A percentile compares a stretch with the other conserved stretches of the same genome.
Conservation (phyloP, 2,329 filamentous ascomycete genomes). For the Thielaviopsis cerberus region DNA sequence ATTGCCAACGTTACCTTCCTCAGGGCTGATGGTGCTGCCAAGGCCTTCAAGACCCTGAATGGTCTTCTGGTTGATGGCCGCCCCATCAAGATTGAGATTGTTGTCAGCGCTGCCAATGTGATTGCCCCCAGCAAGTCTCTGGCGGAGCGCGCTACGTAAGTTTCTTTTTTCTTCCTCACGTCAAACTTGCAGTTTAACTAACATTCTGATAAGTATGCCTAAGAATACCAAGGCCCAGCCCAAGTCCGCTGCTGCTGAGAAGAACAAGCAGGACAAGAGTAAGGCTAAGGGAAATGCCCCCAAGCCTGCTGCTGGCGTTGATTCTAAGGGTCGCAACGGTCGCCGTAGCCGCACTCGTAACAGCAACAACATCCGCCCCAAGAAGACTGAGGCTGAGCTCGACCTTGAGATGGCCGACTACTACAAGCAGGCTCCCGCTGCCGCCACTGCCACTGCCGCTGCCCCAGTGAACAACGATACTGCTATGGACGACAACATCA, state of each 20-base stretch:
- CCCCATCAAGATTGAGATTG: conserved; percentile 88
- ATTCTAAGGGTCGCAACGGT: conserved; percentile 24
- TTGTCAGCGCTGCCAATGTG: conserved; percentile 59
- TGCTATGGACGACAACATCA: conserved; percentile 37
- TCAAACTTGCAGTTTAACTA: conserved; percentile 15
- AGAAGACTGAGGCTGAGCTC: conserved; percentile 90
- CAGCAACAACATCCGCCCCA: conserved; percentile 45
- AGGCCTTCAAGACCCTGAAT: conserved; percentile 69
- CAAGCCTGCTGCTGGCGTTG: conserved; percentile 16
- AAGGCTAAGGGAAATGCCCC: conserved; percentile 20
- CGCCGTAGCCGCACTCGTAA: conserved; percentile 31
- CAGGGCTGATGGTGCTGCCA: conserved; percentile 62
- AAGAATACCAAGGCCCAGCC: conserved; percentile 48
- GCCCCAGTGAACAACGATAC: conserved; percentile 34
- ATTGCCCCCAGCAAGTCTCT: conserved; percentile 50
- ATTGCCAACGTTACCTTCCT: conserved; percentile 78
- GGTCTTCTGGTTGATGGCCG: conserved; percentile 76
- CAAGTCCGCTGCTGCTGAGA: conserved; percentile 62
- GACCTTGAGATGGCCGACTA: conserved; percentile 98
- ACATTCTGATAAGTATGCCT: conserved; percentile 16
- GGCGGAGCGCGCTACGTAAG: conserved; percentile 61
- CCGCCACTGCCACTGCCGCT: conserved; percentile 27
- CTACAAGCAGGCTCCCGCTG: conserved; percentile 38
- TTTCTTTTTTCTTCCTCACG: conserved; percentile 14
- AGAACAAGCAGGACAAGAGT: conserved; percentile 37